A percentile compares a stretch with the other conserved stretches of the same genome.
phyloP scores from a whole-genome alignment of 805 yeast genomes.

The Wickerhamiella kazuoi region DNA sequence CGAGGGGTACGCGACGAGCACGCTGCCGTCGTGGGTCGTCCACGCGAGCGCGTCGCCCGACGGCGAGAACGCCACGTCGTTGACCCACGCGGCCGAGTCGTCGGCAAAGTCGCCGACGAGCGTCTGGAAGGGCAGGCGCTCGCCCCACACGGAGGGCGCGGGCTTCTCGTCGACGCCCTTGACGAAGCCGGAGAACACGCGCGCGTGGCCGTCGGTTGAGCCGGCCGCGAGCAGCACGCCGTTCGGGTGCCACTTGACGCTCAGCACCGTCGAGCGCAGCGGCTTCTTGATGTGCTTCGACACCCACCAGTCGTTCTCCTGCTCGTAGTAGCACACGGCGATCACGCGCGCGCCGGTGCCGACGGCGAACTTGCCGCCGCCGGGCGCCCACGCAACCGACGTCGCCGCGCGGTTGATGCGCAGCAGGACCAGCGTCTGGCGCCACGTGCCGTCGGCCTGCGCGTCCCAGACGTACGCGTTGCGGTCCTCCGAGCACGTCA shows the following conservation, averaged over 20 bases:
- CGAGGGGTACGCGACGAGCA: constrained; percentile 61
- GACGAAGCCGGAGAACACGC: constrained; percentile 76
- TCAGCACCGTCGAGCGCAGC: constrained; percentile 67
- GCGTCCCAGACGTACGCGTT: constrained; percentile 95
- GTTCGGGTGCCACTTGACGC: constrained; percentile 87
- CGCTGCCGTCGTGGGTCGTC: constrained; percentile 73
- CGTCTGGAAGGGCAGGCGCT: constrained; percentile 85
- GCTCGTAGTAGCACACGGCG: constrained; percentile 92
- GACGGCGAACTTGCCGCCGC: constrained; percentile 89
- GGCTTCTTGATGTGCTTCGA: constrained; percentile 94
- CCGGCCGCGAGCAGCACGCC: constrained; percentile 77
- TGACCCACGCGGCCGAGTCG: constrained; percentile 75
- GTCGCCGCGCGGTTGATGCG: constrained; percentile 95
- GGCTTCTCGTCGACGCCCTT: constrained; percentile 82
- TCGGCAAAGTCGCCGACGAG: constrained; percentile 64
- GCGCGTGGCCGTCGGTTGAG: constrained; percentile 80
- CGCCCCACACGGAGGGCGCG: constrained; percentile 75
- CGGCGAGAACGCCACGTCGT: constrained; percentile 74
- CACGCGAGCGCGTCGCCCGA: constrained; percentile 61
- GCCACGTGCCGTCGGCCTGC: constrained; percentile 39
- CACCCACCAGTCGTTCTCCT: constrained; percentile 98
- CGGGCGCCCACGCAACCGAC: constrained; percentile 84
- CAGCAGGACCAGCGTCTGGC: constrained; percentile 80
- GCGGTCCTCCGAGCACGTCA: constrained; percentile 95
- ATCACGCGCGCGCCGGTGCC: constrained; percentile 89